phyloP scores from a whole-genome alignment of 1,284 basidiomycete species.

The Sanghuangporus baumii region DNA sequence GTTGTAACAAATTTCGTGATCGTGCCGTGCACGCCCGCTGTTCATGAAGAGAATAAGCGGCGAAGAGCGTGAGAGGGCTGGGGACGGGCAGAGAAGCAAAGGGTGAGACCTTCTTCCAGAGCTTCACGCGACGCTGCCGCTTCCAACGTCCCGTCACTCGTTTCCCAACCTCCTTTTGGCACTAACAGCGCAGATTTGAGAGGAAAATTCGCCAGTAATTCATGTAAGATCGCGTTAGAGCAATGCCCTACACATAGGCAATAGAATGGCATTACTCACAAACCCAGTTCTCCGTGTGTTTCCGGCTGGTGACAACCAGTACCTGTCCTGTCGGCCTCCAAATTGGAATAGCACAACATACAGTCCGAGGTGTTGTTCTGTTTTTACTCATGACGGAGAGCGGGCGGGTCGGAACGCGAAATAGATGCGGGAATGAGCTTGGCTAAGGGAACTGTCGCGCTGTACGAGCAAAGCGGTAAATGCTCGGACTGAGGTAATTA shows the following conservation, averaged over 20 bases:
- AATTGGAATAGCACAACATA: conserved; percentile 83
- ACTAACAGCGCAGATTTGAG: conserved; percentile 37
- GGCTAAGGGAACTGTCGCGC: not conserved
- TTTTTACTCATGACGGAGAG: conserved; percentile 61
- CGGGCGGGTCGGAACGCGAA: conserved; percentile 17
- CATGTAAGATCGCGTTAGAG: conserved; percentile 5
- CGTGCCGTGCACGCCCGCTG: conserved; percentile 76
- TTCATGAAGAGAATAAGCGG: conserved; percentile 19
- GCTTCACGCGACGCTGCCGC: conserved; percentile 83
- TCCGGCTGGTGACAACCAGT: conserved; percentile 75
- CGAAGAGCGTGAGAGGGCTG: conserved; percentile 45
- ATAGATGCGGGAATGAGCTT: conserved; percentile 18
- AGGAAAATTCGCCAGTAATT: conserved; percentile 6
- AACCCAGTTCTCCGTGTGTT: conserved; percentile 73
- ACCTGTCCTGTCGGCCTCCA: conserved; percentile 64
- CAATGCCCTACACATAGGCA: conserved; percentile 16
- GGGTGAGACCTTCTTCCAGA: conserved; percentile 87
- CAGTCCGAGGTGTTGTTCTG: conserved; percentile 69
- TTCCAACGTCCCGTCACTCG: conserved; percentile 70
- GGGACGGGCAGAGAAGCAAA: conserved; percentile 71
- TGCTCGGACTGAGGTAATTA: not conserved
- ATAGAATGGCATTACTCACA: conserved; percentile 51
- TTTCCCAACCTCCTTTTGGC: conserved; percentile 83
- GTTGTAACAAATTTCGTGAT: conserved; percentile 75
- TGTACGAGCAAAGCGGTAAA: not conserved